Evolutionary conservation across 305 asterid species (phyloP), one percentile per base, ranked within the genome.

Genomic region (Plantago coronopus): DNA sequence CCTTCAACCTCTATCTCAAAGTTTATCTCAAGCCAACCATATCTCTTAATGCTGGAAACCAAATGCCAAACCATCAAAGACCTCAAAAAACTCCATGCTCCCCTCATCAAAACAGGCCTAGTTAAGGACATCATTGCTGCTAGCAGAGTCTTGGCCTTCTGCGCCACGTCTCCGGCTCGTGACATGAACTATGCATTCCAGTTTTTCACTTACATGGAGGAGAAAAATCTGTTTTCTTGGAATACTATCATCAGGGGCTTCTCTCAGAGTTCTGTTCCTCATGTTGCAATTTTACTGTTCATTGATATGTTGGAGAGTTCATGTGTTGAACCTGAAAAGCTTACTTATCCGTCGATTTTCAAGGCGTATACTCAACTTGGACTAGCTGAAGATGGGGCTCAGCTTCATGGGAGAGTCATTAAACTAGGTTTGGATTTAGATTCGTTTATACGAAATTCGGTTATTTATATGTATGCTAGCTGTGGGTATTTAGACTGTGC

Each of bases 301-400:
- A 57, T 83, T 66, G 70, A 82, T 3, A 82, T 86, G 96, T 66
- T 88, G 64, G 54, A 31, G 47, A 51, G 53, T 61, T 74, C 87
- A 4, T 7, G 48, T 0, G 38, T 73, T 51, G 65, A 63, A 45
- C 91, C 96, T 12, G 74, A 62, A 0, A 68, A 59, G 31, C 91
- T 76, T 27, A 86, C 95, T 40, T 89, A 89, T 61, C 95, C 95
- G 18, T 86, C 95, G 0, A 76, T 89, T 59, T 82, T 89, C 79
- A 86, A 80, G 78, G 96, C 95, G 2, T 89, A 74, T 50, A 64
- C 86, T 61, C 73, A 66, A 57, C 80, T 83, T 20, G 89, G 87
- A 1, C 18, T 78, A 1, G 87, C 79, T n/a, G 56, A 38, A 49
- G 62, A 72, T 34, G 95, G 95, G 46, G 84, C 81, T 44, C 95